Evolutionary conservation across 345 rosid genomes (phyloP), one percentile per base, ranked within the genome.

Genomic region (Sapria himalayana): DNA sequence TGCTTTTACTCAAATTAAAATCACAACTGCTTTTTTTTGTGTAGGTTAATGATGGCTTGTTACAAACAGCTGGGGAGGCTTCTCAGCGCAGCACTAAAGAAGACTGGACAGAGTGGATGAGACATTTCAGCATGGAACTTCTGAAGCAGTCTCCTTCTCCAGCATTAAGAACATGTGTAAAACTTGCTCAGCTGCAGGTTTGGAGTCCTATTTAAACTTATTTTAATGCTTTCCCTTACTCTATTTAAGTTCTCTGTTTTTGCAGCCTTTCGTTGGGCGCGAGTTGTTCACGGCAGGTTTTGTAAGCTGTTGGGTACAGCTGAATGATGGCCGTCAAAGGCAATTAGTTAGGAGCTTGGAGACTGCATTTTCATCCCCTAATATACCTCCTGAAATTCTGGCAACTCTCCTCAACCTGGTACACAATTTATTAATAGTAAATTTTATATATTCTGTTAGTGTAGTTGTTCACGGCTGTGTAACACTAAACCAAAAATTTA

Each of bases 91-190:
- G 94, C 54, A 89, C 98, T 32, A 82, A 73, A 65, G 98, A 89
- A 72, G 98, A 89, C 50, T 89, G 98, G 98, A 91, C 91, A 40
- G 98, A 89, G 55, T 89, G 98, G 98, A 89, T 89, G 98, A 69
- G 98, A 67, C 98, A 89, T 72, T 82, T 82, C 56, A 89, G 98
- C 66, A 89, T 89, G 65, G 95, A 89, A 61, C 78, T 82, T 49
- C 65, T 89, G 20, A 89, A 82, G 66, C 85, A 82, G 68, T 89
- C 98, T 56, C 98, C 98, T 50, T 82, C 85, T 65, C 95, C 98
- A 29, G 98, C 98, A 43, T 63, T 89, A 56, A 69, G 89, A 69
- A 76, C 95, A 25, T 89, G 98, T 57, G 91, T 94, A 52, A 77
- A 82, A 58, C 86, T 89, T 48, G 98, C 98, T 47, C 98, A 89